phyloP scores from a whole-genome alignment of 768 basidiomycete genomes.

The Boletus coccyginus region DNA sequence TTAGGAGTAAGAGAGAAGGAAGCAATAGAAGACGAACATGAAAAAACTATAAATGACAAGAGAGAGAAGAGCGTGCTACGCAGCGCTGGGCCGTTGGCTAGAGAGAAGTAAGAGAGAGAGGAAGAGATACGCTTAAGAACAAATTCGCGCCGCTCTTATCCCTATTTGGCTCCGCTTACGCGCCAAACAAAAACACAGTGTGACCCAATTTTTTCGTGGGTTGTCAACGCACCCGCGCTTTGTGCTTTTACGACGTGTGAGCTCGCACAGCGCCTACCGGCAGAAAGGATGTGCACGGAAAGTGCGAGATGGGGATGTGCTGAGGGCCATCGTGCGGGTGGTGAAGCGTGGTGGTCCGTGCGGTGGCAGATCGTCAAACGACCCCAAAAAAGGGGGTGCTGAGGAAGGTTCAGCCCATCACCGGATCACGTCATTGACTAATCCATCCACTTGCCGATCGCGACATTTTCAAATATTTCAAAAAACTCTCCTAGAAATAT shows the following conservation, averaged over 20 bases:
- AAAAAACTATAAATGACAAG: constrained; percentile 55
- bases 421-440: constrained; percentile 33
- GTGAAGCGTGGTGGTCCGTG: constrained; percentile 23
- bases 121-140: constrained; percentile 38
- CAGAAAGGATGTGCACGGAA: neutral
- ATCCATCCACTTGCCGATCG: constrained; percentile 33
- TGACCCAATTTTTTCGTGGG: constrained; percentile 29
- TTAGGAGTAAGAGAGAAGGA: constrained; percentile 1
- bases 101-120: constrained; percentile 61
- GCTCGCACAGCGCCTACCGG: constrained; percentile 6
- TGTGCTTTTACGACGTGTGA: constrained; percentile 2
- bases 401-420: constrained; percentile 4
- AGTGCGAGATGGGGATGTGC: neutral
- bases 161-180: constrained; percentile 41
- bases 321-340: neutral
- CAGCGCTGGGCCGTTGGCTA: constrained; percentile 47
- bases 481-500: constrained; percentile 1
- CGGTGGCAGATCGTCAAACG: constrained; percentile 27
- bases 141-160: constrained; percentile 40
- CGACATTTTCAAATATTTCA: constrained; percentile 21
- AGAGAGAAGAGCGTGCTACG: constrained; percentile 60
- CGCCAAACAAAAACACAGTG: constrained; percentile 37
- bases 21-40: constrained; percentile 36
- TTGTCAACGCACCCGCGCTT: constrained; percentile 11
- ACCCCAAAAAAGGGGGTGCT: constrained; percentile 12